Conservation (phyloP, 208 protist species). For the Wallacemonas sp. region DNA sequence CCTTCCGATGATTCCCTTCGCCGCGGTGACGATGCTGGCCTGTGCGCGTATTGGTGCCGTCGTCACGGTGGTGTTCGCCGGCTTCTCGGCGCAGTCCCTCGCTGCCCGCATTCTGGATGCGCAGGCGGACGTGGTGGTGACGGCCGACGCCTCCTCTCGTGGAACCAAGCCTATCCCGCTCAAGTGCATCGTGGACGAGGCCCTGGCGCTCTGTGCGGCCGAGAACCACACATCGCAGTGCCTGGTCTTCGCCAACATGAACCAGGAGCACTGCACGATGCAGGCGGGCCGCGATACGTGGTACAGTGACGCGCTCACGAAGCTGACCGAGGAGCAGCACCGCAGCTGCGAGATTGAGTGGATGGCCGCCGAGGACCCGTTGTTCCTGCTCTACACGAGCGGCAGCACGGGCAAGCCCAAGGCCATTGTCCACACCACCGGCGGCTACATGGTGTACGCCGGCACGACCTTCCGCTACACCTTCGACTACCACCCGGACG, state of each 20-base stretch:
- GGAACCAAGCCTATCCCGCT: slow-evolving; percentile 90
- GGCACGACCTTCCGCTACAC: slow-evolving; percentile 92
- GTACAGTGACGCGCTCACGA: slow-evolving; percentile 90
- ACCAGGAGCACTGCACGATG: slow-evolving; percentile 60
- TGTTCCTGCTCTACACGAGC: slow-evolving; percentile 98
- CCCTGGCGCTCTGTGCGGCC: slow-evolving; percentile 47
- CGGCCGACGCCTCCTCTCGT: slow-evolving; percentile 77
- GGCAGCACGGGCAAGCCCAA: slow-evolving; percentile 98
- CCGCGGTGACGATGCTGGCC: slow-evolving; percentile 94
- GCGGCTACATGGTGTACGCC: slow-evolving; percentile 95
- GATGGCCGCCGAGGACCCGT: slow-evolving; percentile 94
- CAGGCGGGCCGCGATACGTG: slow-evolving; percentile 68
- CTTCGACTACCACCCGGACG: slow-evolving; percentile 95
- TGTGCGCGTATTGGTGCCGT: slow-evolving; percentile 97
- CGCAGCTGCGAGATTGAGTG: slow-evolving; percentile 79
- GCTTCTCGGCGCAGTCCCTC: slow-evolving; percentile 79
- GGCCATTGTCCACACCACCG: slow-evolving; percentile 94
- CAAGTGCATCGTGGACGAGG: slow-evolving; percentile 88
- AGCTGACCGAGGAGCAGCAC: slow-evolving; percentile 86
- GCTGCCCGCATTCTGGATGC: slow-evolving; percentile 70
- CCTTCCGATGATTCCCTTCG: slow-evolving; percentile 96
- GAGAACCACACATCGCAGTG: slow-evolving; percentile 27
- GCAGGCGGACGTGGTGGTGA: slow-evolving; percentile 70
- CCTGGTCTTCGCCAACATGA: slow-evolving; percentile 64
- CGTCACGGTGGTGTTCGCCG: slow-evolving; percentile 78